phyloP scores from a whole-genome alignment of 2,329 filamentous ascomycete genomes.

The Claviceps sp. region DNA sequence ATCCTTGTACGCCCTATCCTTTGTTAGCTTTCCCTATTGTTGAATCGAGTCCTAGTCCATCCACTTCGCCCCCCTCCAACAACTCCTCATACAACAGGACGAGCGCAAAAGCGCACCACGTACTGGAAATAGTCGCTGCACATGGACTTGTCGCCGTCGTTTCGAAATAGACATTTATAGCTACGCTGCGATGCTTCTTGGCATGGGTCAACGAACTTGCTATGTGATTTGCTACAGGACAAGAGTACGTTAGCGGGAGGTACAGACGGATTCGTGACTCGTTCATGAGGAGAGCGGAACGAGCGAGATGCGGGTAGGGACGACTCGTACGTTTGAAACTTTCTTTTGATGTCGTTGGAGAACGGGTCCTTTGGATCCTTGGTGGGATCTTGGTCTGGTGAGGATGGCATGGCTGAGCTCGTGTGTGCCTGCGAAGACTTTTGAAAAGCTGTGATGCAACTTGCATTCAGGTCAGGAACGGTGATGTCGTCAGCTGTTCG shows the following conservation, averaged over 20 bases:
- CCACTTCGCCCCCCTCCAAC: no score
- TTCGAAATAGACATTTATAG: conserved; percentile 77
- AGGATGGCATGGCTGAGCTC: conserved; percentile 1
- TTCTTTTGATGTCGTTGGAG: conserved; percentile 45
- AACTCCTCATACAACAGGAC: no score
- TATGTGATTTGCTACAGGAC: conserved; percentile 59
- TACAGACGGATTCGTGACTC: no score
- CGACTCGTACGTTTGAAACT: conserved; percentile 46
- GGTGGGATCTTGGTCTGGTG: conserved; percentile 6
- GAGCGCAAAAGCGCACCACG: conserved; percentile 19
- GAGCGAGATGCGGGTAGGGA: not conserved
- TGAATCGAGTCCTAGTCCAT: not conserved
- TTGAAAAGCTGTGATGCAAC: not conserved
- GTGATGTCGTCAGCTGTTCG: conserved; percentile 4
- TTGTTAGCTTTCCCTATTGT: conserved; percentile 8
- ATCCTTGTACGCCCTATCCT: conserved; percentile 71
- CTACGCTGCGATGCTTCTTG: conserved; percentile 81
- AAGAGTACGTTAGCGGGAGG: not conserved
- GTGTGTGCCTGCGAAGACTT: not conserved
- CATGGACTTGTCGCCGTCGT: conserved; percentile 76
- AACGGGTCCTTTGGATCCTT: conserved; percentile 35
- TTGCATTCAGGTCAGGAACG: not conserved
- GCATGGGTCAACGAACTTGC: conserved; percentile 89
- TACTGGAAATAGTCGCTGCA: conserved; percentile 94
- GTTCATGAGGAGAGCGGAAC: no score